Evolutionary conservation across 2,329 filamentous ascomycete genomes (phyloP).

Genomic region (Podosphaera xanthii): DNA sequence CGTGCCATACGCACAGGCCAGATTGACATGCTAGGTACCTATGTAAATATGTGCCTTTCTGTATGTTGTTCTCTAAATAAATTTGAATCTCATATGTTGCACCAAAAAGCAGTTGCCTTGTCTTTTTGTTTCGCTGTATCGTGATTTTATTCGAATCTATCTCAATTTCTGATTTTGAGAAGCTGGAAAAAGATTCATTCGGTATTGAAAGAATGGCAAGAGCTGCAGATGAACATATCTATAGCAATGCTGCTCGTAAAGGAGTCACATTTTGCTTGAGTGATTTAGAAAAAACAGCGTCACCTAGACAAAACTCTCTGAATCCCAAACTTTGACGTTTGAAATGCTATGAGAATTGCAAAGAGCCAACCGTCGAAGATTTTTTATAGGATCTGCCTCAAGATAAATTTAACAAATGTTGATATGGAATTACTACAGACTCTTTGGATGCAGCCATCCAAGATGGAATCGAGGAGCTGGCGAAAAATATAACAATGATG

Average conservation of each 20-base stretch:
- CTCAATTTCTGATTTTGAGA: not conserved
- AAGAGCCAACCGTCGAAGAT: not conserved
- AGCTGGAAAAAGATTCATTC: not conserved
- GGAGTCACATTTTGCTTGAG: not conserved
- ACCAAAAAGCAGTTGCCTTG: not conserved
- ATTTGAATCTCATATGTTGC: not conserved
- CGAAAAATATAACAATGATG: not conserved
- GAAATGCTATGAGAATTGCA: not conserved
- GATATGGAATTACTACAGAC: not conserved
- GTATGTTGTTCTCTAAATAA: not conserved
- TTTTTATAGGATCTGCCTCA: not conserved
- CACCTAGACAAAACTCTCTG: not conserved
- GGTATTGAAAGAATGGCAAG: not conserved
- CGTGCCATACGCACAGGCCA: no score
- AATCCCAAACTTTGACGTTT: not conserved
- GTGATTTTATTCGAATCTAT: not conserved
- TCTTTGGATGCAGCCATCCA: not conserved
- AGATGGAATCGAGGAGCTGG: not conserved
- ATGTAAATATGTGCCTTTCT: no score
- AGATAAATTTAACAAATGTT: not conserved
- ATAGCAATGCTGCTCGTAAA: not conserved
- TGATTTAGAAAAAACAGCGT: not conserved
- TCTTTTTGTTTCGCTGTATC: not conserved
- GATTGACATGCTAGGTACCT: no score
- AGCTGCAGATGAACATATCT: not conserved